A percentile compares a stretch with the other conserved stretches of the same genome.
phyloP scores from a whole-genome alignment of 441 rosid genomes.

The Bocquillonia castaneifolia region DNA sequence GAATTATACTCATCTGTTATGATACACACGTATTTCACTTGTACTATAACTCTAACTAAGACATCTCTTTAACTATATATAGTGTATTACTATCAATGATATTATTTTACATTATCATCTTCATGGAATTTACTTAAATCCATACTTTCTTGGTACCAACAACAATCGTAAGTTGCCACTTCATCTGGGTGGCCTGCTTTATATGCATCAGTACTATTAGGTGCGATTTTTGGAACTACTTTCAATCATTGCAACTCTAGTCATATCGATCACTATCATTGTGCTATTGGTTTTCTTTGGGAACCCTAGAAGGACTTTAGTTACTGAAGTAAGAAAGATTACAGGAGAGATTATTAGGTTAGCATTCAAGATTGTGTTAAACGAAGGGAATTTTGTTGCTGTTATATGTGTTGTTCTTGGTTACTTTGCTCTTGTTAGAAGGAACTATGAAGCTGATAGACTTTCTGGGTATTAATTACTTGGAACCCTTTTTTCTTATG shows the following conservation, averaged over 20 bases:
- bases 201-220: conserved; percentile 82
- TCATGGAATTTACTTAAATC: conserved; percentile 74
- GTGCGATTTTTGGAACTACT: conserved; percentile 73
- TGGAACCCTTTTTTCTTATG: too few species aligned
- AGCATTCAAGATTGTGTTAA: conserved; percentile 66
- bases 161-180: conserved; percentile 32
- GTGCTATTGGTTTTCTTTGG: conserved; percentile 87
- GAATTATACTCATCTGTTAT: too few species aligned
- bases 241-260: conserved; percentile 89
- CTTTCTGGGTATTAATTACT: too few species aligned
- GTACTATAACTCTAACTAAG: too few species aligned
- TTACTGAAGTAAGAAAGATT: conserved; percentile 76
- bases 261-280: conserved; percentile 78
- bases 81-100: too few species aligned
- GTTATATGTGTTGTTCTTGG: conserved; percentile 80
- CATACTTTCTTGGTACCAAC: conserved; percentile 68
- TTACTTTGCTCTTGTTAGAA: conserved; percentile 61
- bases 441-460: conserved; percentile 37
- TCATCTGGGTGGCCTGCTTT: conserved; percentile 74
- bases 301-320: conserved; percentile 65
- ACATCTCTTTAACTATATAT: too few species aligned
- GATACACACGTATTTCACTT: too few species aligned
- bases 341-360: conserved; percentile 65
- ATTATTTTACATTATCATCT: too few species aligned
- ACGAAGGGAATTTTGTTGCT: conserved; percentile 83